phyloP scores from a whole-genome alignment of 768 basidiomycete genomes.

The Tephrocybe sp. region DNA sequence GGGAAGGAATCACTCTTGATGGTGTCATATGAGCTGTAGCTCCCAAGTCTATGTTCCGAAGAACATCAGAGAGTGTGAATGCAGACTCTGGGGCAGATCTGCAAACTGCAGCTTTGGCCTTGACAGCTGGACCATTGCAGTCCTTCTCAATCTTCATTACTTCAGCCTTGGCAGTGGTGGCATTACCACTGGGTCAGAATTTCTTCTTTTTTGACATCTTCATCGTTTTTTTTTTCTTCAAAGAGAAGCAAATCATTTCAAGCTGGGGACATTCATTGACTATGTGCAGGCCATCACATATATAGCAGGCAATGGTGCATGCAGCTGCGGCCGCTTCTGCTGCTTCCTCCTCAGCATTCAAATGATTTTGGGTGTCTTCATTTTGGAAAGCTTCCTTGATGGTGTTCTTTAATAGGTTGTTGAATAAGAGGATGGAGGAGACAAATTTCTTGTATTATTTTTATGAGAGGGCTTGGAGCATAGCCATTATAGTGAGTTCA shows the following conservation, averaged over 20 bases:
- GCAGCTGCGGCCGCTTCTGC: not conserved
- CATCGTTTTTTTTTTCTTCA: not conserved
- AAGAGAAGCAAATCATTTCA: not conserved
- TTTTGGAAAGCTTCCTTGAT: too few relatives aligned
- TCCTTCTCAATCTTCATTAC: too few relatives aligned
- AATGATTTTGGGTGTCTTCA: not conserved
- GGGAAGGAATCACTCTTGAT: not conserved
- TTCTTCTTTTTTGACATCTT: not conserved
- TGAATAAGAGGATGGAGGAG: too few relatives aligned
- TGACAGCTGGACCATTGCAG: not conserved
- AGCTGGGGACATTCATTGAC: not conserved
- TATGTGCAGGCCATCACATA: not conserved
- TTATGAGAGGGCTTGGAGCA: not conserved
- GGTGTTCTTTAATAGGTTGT: too few relatives aligned
- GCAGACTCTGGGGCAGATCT: not conserved
- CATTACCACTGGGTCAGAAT: too few relatives aligned
- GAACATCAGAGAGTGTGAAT: not conserved
- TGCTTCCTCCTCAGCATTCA: not conserved
- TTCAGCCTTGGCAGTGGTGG: too few relatives aligned
- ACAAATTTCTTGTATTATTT: not conserved
- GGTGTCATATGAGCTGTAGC: slow-evolving; percentile 8
- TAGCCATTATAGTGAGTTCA: slow-evolving; percentile 4
- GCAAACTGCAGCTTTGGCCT: slow-evolving; percentile 1
- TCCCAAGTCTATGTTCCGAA: slow-evolving; percentile 10
- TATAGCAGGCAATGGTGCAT: slow-evolving; percentile 1